phyloP scores from a whole-genome alignment of 176 grass and related monocot species.

The Areca catechu region DNA sequence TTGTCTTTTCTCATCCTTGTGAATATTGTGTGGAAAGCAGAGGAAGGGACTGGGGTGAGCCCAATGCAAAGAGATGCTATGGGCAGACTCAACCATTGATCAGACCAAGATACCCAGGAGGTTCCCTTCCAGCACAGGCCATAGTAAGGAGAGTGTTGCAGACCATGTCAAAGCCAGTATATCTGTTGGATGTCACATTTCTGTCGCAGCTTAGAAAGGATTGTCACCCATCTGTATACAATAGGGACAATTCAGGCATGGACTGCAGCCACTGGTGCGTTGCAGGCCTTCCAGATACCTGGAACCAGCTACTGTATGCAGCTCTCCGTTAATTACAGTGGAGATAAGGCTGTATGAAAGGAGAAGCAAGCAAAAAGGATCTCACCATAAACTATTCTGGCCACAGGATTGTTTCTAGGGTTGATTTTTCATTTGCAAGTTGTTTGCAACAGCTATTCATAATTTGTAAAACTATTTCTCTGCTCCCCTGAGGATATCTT shows the following conservation, averaged over 20 bases:
- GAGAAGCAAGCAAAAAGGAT: too few species aligned
- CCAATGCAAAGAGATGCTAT: slow-evolving; percentile 16
- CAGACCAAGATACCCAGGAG: slow-evolving; percentile 7
- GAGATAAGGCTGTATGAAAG: too few species aligned
- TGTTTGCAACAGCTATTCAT: too few species aligned
- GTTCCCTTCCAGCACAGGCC: slow-evolving; percentile 20
- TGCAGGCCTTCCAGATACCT: slow-evolving; percentile 51
- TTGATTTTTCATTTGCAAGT: too few species aligned
- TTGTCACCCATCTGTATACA: slow-evolving; percentile 74
- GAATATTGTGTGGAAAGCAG: background rate
- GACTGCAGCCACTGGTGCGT: slow-evolving; percentile 90
- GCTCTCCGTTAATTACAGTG: slow-evolving; percentile 7
- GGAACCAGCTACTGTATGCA: slow-evolving; percentile 60
- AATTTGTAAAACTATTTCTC: too few species aligned
- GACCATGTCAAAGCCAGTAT: slow-evolving; percentile 36
- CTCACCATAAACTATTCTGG: too few species aligned
- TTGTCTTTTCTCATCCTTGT: background rate
- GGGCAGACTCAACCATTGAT: slow-evolving; percentile 39
- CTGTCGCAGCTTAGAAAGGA: slow-evolving; percentile 79
- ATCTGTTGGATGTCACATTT: slow-evolving; percentile 59
- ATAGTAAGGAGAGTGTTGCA: slow-evolving; percentile 31
- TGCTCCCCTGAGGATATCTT: too few species aligned
- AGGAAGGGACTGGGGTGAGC: slow-evolving; percentile 9
- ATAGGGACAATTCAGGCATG: slow-evolving; percentile 27
- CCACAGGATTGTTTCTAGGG: too few species aligned